Evolutionary conservation across 106 monocot species (phyloP).

Genomic region (Gastrodia elata): DNA sequence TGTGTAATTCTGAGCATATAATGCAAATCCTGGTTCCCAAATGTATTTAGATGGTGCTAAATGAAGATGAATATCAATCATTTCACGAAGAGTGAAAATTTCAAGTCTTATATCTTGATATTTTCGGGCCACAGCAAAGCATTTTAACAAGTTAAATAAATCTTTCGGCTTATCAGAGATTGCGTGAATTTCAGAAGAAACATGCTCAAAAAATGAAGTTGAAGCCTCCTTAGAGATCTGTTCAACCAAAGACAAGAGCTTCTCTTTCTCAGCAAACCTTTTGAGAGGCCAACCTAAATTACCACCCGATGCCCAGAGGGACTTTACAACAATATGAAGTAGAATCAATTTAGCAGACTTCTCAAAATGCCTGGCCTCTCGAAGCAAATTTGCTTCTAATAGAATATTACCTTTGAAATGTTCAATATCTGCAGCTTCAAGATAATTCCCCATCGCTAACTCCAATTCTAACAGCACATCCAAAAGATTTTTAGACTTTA

Average conservation of each 20-base stretch:
- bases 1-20: too few relatives aligned
- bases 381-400: constrained; percentile 36
- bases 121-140: background rate
- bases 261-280: constrained; percentile 18
- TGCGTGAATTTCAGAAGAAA: constrained; percentile 18
- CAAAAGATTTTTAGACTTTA: constrained; percentile 25
- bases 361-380: constrained; percentile 25
- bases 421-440: constrained; percentile 29
- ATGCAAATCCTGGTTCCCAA: background rate
- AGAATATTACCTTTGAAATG: constrained; percentile 29
- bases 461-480: constrained; percentile 34
- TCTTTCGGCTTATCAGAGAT: constrained; percentile 10
- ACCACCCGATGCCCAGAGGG: constrained; percentile 36
- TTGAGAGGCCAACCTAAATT: constrained; percentile 53
- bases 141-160: constrained; percentile 6
- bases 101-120: constrained; percentile 14
- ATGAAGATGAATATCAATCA: constrained; percentile 44
- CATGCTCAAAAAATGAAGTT: constrained; percentile 9
- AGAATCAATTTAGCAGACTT: constrained; percentile 23
- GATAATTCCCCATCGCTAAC: constrained; percentile 28
- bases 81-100: constrained; percentile 24
- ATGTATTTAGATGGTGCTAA: background rate
- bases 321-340: constrained; percentile 23
- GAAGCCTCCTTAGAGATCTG: constrained; percentile 18
- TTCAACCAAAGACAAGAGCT: constrained; percentile 19